A percentile compares a stretch with the other conserved stretches of the same genome.
phyloP scores from a whole-genome alignment of 208 protist genomes.

The Trypanosoma cruzi region DNA sequence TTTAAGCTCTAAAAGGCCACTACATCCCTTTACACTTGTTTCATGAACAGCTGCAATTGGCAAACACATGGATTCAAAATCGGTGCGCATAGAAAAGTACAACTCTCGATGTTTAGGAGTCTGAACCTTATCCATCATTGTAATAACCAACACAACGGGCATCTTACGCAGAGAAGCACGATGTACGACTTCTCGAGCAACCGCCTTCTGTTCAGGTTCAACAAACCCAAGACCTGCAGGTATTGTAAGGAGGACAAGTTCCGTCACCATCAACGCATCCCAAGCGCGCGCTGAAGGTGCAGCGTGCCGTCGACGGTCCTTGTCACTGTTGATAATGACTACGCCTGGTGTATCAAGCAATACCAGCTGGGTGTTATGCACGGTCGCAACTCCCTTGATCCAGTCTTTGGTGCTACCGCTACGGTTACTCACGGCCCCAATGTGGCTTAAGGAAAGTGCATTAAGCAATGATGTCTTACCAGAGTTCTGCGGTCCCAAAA shows the following conservation, averaged over 20 bases:
- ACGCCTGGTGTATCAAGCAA: slow-evolving; percentile 90
- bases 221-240: slow-evolving; percentile 87
- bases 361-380: slow-evolving; percentile 88
- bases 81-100: slow-evolving; percentile 88
- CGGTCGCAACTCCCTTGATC: slow-evolving; percentile 78
- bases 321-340: slow-evolving; percentile 45
- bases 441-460: slow-evolving; percentile 74
- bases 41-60: slow-evolving; percentile 69
- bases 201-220: slow-evolving; percentile 73
- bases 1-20: slow-evolving; percentile 88
- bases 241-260: slow-evolving; percentile 78
- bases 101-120: slow-evolving; percentile 84
- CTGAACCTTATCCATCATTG: slow-evolving; percentile 92
- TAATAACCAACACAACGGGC: slow-evolving; percentile 80
- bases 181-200: slow-evolving; percentile 70
- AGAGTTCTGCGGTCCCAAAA: slow-evolving; percentile 85
- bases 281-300: slow-evolving; percentile 65
- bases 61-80: slow-evolving; percentile 77
- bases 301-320: slow-evolving; percentile 52
- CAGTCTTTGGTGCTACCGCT: slow-evolving; percentile 82
- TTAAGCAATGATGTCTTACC: slow-evolving; percentile 93
- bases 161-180: slow-evolving; percentile 75
- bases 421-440: slow-evolving; percentile 84
- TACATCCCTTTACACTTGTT: slow-evolving; percentile 85
- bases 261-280: slow-evolving; percentile 81